These are phyloP conservation scores for Pterocarpus macrocarpus DNA, from an alignment of 306 rosid genomes.

Conservation along the genomic window DNA sequence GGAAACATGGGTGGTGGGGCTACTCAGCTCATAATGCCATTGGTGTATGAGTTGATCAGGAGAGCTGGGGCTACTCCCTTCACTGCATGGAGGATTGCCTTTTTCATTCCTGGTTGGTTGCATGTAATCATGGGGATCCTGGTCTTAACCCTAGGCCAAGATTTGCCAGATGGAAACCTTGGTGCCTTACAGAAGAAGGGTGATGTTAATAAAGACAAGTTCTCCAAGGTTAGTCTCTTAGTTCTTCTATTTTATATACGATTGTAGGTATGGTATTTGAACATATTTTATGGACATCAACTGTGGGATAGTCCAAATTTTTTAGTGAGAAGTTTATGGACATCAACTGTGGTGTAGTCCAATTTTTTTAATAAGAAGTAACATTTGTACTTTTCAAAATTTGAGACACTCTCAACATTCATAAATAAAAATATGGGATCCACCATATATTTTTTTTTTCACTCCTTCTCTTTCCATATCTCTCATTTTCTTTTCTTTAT, in stretches of 20 bases:
- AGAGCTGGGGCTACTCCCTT: conserved; percentile 70
- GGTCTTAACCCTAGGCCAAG: conserved; percentile 83
- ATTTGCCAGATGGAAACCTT: conserved; percentile 92
- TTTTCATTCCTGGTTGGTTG: conserved; percentile 78
- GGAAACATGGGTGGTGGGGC: conserved; percentile 99
- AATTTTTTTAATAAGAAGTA: too few species aligned
- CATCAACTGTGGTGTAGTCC: too few species aligned
- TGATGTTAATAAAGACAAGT: conserved; percentile 73
- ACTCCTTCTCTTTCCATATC: too few species aligned
- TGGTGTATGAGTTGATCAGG: conserved; percentile 64
- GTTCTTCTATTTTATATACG: too few species aligned
- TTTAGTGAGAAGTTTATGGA: too few species aligned
- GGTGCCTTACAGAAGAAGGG: conserved; percentile 79
- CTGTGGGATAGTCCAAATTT: too few species aligned
- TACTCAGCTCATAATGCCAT: conserved; percentile 89
- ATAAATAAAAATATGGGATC: too few species aligned
- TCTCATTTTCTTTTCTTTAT: too few species aligned
- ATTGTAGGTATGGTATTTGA: neutral
- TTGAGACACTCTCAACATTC: too few species aligned
- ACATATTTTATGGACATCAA: too few species aligned
- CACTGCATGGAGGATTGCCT: conserved; percentile 91
- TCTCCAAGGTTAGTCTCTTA: conserved; percentile 62
- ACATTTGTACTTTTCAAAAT: too few species aligned
- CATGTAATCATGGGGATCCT: conserved; percentile 77
- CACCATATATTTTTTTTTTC: too few species aligned